Evolutionary conservation across 2,329 filamentous ascomycete species (phyloP), one percentile per base, ranked within the genome.

Genomic region (Cyphellophora attinorum): DNA sequence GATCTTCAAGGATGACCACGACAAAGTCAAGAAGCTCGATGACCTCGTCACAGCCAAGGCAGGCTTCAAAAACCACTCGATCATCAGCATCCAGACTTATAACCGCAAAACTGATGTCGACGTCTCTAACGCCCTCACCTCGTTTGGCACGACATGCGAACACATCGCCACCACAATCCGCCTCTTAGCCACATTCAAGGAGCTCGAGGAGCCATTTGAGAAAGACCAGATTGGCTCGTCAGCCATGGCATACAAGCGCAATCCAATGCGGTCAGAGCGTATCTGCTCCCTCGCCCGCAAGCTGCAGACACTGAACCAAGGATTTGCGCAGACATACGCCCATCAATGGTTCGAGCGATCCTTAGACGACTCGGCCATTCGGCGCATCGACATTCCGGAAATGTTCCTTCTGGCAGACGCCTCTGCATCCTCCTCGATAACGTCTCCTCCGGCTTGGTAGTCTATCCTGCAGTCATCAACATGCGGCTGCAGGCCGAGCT

Each of bases 171-270:
- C 71, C 30, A 82, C 89, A 50, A 81, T 91, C 46, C 70, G 82
- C 31, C 79, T 84, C 52, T 65, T 89, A 31, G 79, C 80, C 5
- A 67, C 72, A 51, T 72, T 77, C 61, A 93, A 94, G 67, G 85
- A 93, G 58, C 66, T 91, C 39, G 86, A 93, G 54, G 83, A 88
- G 65, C 84, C 83, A 0, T 84, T 85, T 49, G 82, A 88, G 62
- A 76, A 76, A 50, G 73, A 77, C 46, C 85, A 93, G 61, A 85
- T 88, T 47, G 82, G 80, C 17, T 74, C 67, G 29, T 72, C 66
- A 31, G 76, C 76, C 5, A 73, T 74, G 70, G 76, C 77, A 3
- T 81, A 80, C 64, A 81, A 81, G 64, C 69, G 75, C 33, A 69
- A 69, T 47, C 65, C 65, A 14, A 66, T 67, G 65, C 59, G 67